A percentile compares a stretch with the other conserved stretches of the same genome.
phyloP scores from a whole-genome alignment of 805 yeast species.

The Candida ovalis region DNA sequence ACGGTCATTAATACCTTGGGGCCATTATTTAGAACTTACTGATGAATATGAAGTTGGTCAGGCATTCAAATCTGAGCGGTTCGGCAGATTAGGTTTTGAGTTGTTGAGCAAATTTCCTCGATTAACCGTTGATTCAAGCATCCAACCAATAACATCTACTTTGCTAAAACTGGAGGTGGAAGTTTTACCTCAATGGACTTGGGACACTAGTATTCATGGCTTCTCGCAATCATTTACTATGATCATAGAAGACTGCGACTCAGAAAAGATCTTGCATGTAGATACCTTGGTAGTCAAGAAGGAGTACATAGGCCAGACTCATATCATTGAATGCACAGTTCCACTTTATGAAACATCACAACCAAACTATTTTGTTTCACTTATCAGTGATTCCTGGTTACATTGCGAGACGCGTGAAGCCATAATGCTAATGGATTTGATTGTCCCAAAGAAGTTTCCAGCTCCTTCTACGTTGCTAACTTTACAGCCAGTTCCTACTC shows the following conservation, averaged over 20 bases:
- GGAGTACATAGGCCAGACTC: slow-evolving; percentile 48
- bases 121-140: slow-evolving; percentile 50
- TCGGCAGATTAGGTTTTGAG: slow-evolving; percentile 57
- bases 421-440: slow-evolving; percentile 47
- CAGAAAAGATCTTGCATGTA: slow-evolving; percentile 62
- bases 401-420: slow-evolving; percentile 67
- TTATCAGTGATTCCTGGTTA: slow-evolving; percentile 83
- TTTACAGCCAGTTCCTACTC: slow-evolving; percentile 44
- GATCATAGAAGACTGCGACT: slow-evolving; percentile 79
- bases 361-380: slow-evolving; percentile 70
- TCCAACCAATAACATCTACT: slow-evolving; percentile 76
- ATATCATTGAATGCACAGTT: slow-evolving; percentile 61
- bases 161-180: slow-evolving; percentile 64
- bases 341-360: slow-evolving; percentile 51
- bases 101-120: slow-evolving; percentile 72
- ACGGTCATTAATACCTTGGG: slow-evolving; percentile 79
- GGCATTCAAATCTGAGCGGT: slow-evolving; percentile 68
- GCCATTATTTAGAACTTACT: slow-evolving; percentile 60
- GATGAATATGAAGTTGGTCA: slow-evolving; percentile 77
- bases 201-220: slow-evolving; percentile 69
- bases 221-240: slow-evolving; percentile 61
- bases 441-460: slow-evolving; percentile 61
- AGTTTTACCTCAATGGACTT: slow-evolving; percentile 67
- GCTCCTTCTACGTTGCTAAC: slow-evolving; percentile 58
- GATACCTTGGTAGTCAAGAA: slow-evolving; percentile 53